phyloP scores from a whole-genome alignment of 164 flowering plant species.

The Aristolochia contorta region DNA sequence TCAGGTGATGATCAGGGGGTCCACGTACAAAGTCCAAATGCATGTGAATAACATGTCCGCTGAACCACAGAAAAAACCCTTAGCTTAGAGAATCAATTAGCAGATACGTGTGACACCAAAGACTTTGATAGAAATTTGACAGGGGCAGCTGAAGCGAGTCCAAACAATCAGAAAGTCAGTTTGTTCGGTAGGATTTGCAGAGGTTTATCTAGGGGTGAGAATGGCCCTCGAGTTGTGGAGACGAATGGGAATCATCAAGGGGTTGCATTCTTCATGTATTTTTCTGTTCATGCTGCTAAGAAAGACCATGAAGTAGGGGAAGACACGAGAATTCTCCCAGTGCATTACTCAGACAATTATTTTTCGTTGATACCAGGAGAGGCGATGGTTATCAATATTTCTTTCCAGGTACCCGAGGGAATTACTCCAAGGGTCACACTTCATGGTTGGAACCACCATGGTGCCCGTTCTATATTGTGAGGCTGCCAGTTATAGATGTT shows the following conservation, averaged over 20 bases:
- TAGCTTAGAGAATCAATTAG: slow-evolving; percentile 23
- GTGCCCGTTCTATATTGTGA: slow-evolving; percentile 25
- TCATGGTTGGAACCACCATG: slow-evolving; percentile 71
- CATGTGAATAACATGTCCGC: slow-evolving; percentile 48
- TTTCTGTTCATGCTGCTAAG: slow-evolving; percentile 62
- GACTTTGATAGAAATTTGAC: slow-evolving; percentile 23
- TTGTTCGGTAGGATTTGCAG: slow-evolving; percentile 36
- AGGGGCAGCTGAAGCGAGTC: slow-evolving; percentile 8
- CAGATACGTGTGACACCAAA: slow-evolving; percentile 5
- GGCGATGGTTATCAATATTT: slow-evolving; percentile 34
- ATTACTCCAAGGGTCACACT: slow-evolving; percentile 64
- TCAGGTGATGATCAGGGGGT: slow-evolving; percentile 36
- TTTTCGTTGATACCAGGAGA: slow-evolving; percentile 95
- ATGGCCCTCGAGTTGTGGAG: slow-evolving; percentile 28
- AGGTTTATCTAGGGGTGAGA: slow-evolving; percentile 21
- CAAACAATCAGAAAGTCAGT: slow-evolving; percentile 18
- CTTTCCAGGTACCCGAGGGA: slow-evolving; percentile 71
- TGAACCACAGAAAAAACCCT: slow-evolving; percentile 25
- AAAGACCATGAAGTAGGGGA: slow-evolving; percentile 41
- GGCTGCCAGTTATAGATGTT: background rate
- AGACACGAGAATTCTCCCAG: slow-evolving; percentile 91
- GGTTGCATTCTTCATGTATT: slow-evolving; percentile 89
- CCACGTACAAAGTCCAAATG: slow-evolving; percentile 62
- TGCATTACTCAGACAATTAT: slow-evolving; percentile 91
- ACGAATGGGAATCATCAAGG: slow-evolving; percentile 53